Percentiles rank a stretch among this genome's conserved stretches.
Conservation (phyloP, 805 yeast species). For the Lachancea sp. region DNA sequence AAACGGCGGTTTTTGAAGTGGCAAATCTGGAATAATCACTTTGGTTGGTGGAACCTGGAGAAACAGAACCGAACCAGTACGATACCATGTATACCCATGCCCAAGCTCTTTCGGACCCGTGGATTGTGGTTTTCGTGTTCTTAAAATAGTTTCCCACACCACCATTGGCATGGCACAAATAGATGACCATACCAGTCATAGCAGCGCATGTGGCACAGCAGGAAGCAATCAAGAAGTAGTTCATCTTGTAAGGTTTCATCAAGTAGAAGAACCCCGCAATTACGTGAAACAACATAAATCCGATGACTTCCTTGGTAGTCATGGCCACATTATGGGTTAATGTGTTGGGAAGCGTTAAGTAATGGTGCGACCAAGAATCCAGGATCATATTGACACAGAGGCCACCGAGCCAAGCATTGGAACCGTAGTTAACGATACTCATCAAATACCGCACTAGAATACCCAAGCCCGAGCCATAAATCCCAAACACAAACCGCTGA, state of each 20-base stretch:
- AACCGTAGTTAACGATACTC: constrained; percentile 39
- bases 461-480: constrained; percentile 37
- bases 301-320: constrained; percentile 38
- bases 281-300: constrained; percentile 37
- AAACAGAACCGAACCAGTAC: constrained; percentile 38
- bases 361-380: constrained; percentile 34
- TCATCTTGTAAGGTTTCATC: constrained; percentile 41
- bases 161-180: constrained; percentile 30
- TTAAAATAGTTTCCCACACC: constrained; percentile 34
- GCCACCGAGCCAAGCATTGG: constrained; percentile 42
- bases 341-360: constrained; percentile 35
- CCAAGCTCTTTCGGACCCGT: constrained; percentile 37
- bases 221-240: constrained; percentile 33
- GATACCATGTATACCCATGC: constrained; percentile 39
- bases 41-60: constrained; percentile 36
- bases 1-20: constrained; percentile 24
- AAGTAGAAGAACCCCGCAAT: constrained; percentile 36
- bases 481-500: constrained; percentile 44
- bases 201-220: constrained; percentile 36
- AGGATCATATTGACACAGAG: constrained; percentile 35
- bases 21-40: constrained; percentile 34
- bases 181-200: constrained; percentile 38
- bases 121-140: constrained; percentile 25
- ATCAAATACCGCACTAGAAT: constrained; percentile 36
- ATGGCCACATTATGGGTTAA: constrained; percentile 35